Evolutionary conservation across 2,329 filamentous ascomycete genomes (phyloP), one percentile per base, ranked within the genome.

Genomic region (Pseudocercospora vitis): DNA sequence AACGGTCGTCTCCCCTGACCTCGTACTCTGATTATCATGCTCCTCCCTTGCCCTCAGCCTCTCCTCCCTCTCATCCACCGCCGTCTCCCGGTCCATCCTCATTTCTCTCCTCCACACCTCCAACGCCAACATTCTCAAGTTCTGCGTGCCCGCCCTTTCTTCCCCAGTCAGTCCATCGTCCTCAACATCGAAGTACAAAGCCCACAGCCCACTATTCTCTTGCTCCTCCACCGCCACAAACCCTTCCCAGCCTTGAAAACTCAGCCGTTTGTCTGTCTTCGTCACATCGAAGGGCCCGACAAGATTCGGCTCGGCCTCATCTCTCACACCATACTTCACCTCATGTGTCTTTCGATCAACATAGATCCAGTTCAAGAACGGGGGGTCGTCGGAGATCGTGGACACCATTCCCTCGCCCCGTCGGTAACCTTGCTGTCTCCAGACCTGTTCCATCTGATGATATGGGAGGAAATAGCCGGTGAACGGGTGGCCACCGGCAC

Each of bases 281-380:
- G 80, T 88, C 83, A 88, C 94, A 64, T 89, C 86, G 87, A 88
- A 95, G 2, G 87, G 86, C 12, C 89, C 90, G 50, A 91, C 81
- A 53, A 85, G 74, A 70, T 95, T 86, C 12, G 76, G 56, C 87
- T 84, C 52, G 81, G 84, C 40, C 85, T 83, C 32, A 84, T 84
- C 21, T 79, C 65, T 51, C 2, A 64, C 48, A 9, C 67, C 83
- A 65, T 86, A 85, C 60, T 78, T 81, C n/a, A 87, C 63, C 65
- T 85, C 80, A 47, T 81, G 74, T 0, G 83, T 86, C 3, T 78
- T 68, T 32, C 74, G 75, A 66, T 87, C 82, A 8, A 81, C 78
- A 63, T 84, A 87, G 7, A 87, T 77, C 85, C 85, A 88, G 60
- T 86, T 86, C 44, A 88, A 67, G 68, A 84, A 79, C 0, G 84